Evolutionary conservation across 2,329 filamentous ascomycete genomes (phyloP), one percentile per base, ranked within the genome.

Genomic region (Pezicula carpinea): DNA sequence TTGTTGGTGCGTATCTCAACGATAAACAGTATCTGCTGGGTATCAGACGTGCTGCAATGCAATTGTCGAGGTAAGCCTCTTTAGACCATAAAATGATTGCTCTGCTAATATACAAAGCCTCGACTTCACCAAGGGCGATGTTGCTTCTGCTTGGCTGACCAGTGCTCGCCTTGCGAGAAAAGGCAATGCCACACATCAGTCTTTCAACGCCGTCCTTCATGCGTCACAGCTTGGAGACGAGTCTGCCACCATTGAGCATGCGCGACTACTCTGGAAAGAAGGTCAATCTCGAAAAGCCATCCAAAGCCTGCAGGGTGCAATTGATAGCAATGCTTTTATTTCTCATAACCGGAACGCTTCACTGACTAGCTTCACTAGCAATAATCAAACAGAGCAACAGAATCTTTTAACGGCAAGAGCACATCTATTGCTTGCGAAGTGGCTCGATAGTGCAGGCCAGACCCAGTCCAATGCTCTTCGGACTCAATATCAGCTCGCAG

Each of bases 21-120:
- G 91, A 99, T 63, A 99, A 99, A 64, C 92, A 96, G 63, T 97
- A 95, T 62, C 69, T 99, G 8, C 74, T 99, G 22, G 87, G 90
- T 1, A 76, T 97, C 34, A 82, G 91, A 47, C 79, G 93, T 56
- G 92, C 93, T 19, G 81, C 86, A 1, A 96, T 99, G 89, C 82
- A 91, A 55, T 66, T 95, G 47, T 81, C 82, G 53, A 72, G 74
- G 83, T 87, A 71, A 59, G 76, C 68, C 26, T 56, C 63, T 36
- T 44, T 46, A 48, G 21, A 14, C n/a, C 22, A 6, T 5, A 38
- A 6, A 29, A 29, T 29, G 26, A 14, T 18, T 29, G 5, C 5
- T 42, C 44, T 60, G 44, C 55, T 74, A 60, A 58, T 66, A 29
- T 45, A 17, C 29, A 17, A 38, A 64, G 61, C 43, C 41, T 74